Percentiles rank a stretch among this genome's conserved stretches.
These are phyloP conservation scores for Magnolia officinalis DNA, from an alignment of 164 flowering plant genomes.

Conservation along the genomic window DNA sequence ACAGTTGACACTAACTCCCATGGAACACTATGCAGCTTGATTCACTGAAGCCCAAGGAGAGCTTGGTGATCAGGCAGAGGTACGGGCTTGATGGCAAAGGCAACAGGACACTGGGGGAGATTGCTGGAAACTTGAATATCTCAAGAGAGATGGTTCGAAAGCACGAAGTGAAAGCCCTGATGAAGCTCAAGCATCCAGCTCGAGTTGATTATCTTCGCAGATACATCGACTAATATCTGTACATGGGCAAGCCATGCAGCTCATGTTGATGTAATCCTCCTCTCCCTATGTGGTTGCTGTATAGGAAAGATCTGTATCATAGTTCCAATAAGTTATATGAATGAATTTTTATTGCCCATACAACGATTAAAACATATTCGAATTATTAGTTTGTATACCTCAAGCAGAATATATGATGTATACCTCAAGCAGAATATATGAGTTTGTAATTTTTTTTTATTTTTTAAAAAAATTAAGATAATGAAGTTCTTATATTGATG, in stretches of 20 bases:
- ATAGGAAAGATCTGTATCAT: conserved; percentile 3
- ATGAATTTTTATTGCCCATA: not conserved
- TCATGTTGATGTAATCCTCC: not conserved
- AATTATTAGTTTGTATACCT: not conserved
- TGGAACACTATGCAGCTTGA: conserved; percentile 57
- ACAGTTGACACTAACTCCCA: not conserved
- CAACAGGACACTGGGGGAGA: conserved; percentile 85
- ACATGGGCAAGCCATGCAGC: not conserved
- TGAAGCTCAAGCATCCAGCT: conserved; percentile 97
- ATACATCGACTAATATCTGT: conserved; percentile 36
- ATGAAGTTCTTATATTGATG: not conserved
- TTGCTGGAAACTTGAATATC: conserved; percentile 84
- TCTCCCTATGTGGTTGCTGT: not conserved
- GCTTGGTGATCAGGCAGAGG: conserved; percentile 93
- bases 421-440: not conserved
- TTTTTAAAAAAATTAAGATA: not conserved
- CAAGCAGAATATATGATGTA: not conserved
- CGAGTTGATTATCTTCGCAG: conserved; percentile 84
- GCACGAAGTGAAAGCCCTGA: conserved; percentile 90
- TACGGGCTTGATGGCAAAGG: conserved; percentile 97
- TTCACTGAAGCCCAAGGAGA: conserved; percentile 95
- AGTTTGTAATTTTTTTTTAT: not conserved
- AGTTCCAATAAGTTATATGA: not conserved
- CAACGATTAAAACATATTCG: not conserved
- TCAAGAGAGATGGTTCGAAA: conserved; percentile 99